Conservation (phyloP, 345 rosid genomes). For the Brassica carinata region DNA sequence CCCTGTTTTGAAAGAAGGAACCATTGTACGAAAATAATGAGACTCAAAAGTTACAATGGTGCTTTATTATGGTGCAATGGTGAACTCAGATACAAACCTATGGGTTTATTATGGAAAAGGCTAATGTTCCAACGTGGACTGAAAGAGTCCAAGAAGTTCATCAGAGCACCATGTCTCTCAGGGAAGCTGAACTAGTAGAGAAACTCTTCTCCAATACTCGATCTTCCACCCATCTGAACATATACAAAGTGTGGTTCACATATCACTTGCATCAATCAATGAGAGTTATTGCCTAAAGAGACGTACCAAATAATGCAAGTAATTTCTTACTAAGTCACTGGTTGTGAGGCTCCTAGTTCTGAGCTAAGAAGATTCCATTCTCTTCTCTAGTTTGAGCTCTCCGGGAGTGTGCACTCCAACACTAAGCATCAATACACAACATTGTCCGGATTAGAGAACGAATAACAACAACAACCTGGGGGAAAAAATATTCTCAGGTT, state of each 20-base stretch:
- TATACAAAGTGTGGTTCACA: not conserved
- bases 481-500: constrained; percentile 26
- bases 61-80: not conserved
- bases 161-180: constrained; percentile 89
- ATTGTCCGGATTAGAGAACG: not conserved
- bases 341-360: constrained; percentile 74
- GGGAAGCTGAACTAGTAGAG: constrained; percentile 84
- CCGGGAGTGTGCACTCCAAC: constrained; percentile 75
- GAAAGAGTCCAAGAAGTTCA: constrained; percentile 88
- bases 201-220: constrained; percentile 63
- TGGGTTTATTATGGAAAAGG: constrained; percentile 57
- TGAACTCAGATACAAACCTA: constrained; percentile 50
- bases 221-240: constrained; percentile 85
- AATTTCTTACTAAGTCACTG: constrained; percentile 92
- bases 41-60: not conserved
- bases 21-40: constrained; percentile 14
- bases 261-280: constrained; percentile 10
- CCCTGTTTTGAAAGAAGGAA: constrained; percentile 54
- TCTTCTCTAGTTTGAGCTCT: constrained; percentile 53
- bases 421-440: constrained; percentile 41
- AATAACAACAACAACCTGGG: not conserved
- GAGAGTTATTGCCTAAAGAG: not conserved
- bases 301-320: constrained; percentile 61
- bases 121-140: constrained; percentile 96
- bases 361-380: constrained; percentile 21